Conservation (phyloP, 148 eudicot species). For the Diospyros kaki region DNA sequence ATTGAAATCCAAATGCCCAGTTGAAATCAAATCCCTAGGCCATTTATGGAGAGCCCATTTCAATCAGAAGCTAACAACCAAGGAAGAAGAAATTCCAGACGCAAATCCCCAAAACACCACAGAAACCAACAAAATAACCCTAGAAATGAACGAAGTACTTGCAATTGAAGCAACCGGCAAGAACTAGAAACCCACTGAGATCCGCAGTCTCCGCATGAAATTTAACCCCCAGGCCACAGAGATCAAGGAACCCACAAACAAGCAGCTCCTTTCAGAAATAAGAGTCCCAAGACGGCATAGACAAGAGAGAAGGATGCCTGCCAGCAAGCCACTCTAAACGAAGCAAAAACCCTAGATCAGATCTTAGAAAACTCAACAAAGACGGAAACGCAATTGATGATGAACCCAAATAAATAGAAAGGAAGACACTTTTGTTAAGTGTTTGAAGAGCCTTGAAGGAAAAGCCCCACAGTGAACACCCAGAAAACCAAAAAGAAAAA, state of each 20-base stretch:
- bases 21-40: conserved; percentile 28
- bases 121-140: neutral
- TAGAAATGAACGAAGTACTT: conserved; percentile 5
- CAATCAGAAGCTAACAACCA: neutral
- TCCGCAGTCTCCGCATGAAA: conserved; percentile 4
- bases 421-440: neutral
- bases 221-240: conserved; percentile 8
- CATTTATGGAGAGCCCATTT: conserved; percentile 17
- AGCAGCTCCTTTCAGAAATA: neutral
- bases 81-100: conserved; percentile 12
- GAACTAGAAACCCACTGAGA: conserved; percentile 3
- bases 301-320: conserved; percentile 5
- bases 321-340: conserved; percentile 25
- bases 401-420: conserved; percentile 3
- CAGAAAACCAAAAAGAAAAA: neutral
- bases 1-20: conserved; percentile 25
- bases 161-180: conserved; percentile 16
- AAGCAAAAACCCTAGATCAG: conserved; percentile 37
- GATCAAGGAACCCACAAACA: conserved; percentile 2
- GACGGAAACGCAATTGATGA: no score
- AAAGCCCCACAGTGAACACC: conserved; percentile 4
- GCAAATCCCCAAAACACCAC: conserved; percentile 21
- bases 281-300: neutral
- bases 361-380: conserved; percentile 1
- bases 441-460: neutral